Conservation (phyloP, 306 rosid genomes). For the Astragalus glycyphyllos region DNA sequence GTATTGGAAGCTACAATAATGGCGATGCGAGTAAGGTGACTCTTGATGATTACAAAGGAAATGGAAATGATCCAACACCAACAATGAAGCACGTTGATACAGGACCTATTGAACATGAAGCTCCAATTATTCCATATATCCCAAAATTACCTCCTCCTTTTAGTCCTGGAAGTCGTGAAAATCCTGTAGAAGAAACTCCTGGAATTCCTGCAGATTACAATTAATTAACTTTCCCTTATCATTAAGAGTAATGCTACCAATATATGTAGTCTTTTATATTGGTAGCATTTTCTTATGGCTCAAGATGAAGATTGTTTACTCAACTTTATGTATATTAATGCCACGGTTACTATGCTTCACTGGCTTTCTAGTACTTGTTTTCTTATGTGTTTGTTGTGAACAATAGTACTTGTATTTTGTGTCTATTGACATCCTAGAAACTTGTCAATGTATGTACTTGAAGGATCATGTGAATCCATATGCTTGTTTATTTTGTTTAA, state of each 20-base stretch:
- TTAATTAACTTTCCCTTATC: not conserved
- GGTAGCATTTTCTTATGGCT: conserved; percentile 33
- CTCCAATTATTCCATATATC: conserved; percentile 69
- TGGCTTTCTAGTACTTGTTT: conserved; percentile 30
- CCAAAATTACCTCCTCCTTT: conserved; percentile 75
- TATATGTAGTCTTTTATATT: not conserved
- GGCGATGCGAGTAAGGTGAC: conserved; percentile 25
- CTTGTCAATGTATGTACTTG: conserved; percentile 23
- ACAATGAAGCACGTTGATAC: conserved; percentile 53
- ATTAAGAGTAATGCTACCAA: not conserved
- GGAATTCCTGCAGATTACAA: conserved; percentile 2
- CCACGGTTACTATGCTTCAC: conserved; percentile 15
- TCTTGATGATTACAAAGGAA: conserved; percentile 70
- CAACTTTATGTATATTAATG: not conserved
- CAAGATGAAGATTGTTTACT: conserved; percentile 22
- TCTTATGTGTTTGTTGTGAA: not conserved
- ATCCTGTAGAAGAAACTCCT: too few species aligned
- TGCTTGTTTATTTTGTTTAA: too few species aligned
- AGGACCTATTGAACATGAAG: conserved; percentile 80
- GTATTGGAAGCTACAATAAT: conserved; percentile 14
- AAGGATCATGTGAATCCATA: not conserved
- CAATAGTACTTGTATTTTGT: not conserved
- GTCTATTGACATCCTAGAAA: conserved; percentile 31
- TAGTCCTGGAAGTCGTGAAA: conserved; percentile 33
- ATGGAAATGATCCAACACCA: conserved; percentile 69